Evolutionary conservation across 208 protist species (phyloP).

Genomic region (Trichomonas vaginalis): DNA sequence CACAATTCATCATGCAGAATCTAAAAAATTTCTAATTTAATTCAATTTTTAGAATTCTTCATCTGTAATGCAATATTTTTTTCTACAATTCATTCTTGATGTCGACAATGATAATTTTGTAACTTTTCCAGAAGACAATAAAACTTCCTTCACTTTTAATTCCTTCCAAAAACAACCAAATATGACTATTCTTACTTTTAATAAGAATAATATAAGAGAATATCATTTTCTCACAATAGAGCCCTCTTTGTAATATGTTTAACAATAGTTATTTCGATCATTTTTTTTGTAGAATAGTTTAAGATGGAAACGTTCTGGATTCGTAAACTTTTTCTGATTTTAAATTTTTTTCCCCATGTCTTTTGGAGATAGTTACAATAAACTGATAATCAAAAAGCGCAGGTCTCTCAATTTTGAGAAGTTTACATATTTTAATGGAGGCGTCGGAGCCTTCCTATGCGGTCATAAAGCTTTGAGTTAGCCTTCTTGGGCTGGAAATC

Average conservation of each 20-base stretch:
- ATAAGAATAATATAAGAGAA: neutral
- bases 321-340: no score
- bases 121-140: neutral
- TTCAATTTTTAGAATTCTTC: neutral
- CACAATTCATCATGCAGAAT: neutral
- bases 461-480: no score
- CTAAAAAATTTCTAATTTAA: neutral
- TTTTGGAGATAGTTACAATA: no score
- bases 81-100: neutral
- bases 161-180: neutral
- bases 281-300: neutral
- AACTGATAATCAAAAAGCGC: no score
- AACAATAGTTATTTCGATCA: neutral
- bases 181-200: neutral
- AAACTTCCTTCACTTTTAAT: neutral
- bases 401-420: no score
- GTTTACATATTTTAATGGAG: no score
- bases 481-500: no score
- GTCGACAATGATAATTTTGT: neutral
- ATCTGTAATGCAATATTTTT: neutral
- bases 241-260: neutral
- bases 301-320: neutral
- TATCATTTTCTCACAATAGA: neutral
- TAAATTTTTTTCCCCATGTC: no score
- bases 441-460: no score